Conservation (phyloP, 371 early-diverging fungal species). For the Mucor velutinosus region DNA sequence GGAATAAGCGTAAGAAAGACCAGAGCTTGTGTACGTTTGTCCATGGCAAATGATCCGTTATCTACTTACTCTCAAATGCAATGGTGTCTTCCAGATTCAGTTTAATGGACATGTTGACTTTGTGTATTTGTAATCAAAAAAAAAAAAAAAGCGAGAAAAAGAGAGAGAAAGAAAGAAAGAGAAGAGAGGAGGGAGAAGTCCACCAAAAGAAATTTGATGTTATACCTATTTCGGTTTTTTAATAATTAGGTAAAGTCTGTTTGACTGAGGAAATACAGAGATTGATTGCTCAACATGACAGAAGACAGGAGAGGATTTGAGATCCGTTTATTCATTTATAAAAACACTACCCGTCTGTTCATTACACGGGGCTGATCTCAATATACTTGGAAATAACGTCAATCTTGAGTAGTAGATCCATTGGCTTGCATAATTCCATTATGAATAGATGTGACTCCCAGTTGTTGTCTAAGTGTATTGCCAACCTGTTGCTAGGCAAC, state of each 20-base stretch:
- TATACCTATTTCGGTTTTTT: not conserved
- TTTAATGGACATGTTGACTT: slow-evolving; percentile 20
- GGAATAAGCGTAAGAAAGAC: not conserved
- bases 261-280: not conserved
- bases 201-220: not conserved
- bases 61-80: slow-evolving; percentile 25
- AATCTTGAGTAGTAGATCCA: not conserved
- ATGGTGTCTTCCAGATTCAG: slow-evolving; percentile 17
- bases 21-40: not conserved
- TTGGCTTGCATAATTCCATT: not conserved
- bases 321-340: not conserved
- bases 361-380: not conserved
- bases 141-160: not conserved
- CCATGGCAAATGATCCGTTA: not conserved
- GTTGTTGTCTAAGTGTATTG: not conserved
- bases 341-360: not conserved
- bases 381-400: not conserved
- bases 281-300: not conserved
- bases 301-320: not conserved
- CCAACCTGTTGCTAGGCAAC: not conserved
- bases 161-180: not conserved
- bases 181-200: not conserved
- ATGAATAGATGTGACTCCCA: not conserved
- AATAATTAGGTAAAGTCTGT: not conserved
- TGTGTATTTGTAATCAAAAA: not conserved